These are phyloP conservation scores for Cutaneotrichosporon daszewskae DNA, from an alignment of 1,284 basidiomycete genomes.

Conservation along the genomic window DNA sequence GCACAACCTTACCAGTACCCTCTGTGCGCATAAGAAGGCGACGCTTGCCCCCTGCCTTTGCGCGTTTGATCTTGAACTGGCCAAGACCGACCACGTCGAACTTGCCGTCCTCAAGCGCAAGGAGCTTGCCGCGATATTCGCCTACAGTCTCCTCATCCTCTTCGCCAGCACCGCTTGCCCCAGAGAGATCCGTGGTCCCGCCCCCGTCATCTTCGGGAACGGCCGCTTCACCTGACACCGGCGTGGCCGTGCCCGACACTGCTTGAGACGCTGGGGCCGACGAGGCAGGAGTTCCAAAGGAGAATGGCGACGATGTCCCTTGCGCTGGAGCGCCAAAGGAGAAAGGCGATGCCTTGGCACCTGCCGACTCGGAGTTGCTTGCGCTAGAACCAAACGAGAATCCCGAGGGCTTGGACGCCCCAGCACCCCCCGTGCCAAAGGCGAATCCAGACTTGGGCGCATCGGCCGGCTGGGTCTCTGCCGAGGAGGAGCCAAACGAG, in stretches of 20 bases:
- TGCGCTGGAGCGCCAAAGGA: constrained; percentile 16
- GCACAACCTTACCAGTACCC: constrained; percentile 34
- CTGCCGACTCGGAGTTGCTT: constrained; percentile 11
- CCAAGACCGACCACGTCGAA: constrained; percentile 40
- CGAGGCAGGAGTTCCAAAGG: constrained; percentile 6
- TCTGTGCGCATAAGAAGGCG: constrained; percentile 43
- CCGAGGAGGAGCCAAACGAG: constrained; percentile 8
- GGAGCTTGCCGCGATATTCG: constrained; percentile 60
- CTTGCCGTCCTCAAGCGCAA: constrained; percentile 52
- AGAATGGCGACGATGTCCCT: constrained; percentile 8
- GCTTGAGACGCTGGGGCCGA: constrained; percentile 7
- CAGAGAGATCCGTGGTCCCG: constrained; percentile 33
- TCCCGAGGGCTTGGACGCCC: constrained; percentile 5
- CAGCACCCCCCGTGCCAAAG: too few species aligned
- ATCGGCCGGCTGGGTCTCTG: background rate
- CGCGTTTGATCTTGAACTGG: constrained; percentile 37
- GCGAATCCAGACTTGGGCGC: background rate
- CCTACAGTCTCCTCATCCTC: constrained; percentile 70
- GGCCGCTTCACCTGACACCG: constrained; percentile 3
- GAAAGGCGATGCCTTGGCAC: constrained; percentile 9
- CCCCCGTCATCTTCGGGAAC: constrained; percentile 15
- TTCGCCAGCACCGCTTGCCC: constrained; percentile 51
- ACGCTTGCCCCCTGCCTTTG: constrained; percentile 30
- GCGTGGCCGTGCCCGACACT: background rate
- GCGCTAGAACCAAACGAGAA: constrained; percentile 30